phyloP scores from a whole-genome alignment of 345 rosid species.

The Syzygium grande region DNA sequence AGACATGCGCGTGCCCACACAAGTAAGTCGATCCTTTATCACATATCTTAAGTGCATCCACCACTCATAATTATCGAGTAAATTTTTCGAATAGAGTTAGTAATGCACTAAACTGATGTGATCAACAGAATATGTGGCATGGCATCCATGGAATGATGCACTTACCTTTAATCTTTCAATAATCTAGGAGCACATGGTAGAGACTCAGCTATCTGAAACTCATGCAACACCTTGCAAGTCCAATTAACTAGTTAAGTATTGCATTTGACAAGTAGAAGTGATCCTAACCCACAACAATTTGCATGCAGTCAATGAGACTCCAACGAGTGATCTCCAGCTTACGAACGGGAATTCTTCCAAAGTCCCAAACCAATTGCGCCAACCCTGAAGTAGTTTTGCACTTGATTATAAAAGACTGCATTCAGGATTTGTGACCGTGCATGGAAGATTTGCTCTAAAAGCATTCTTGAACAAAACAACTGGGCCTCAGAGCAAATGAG shows the following conservation, averaged over 20 bases:
- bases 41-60: not conserved
- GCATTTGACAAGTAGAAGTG: not conserved
- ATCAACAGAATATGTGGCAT: not conserved
- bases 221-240: not conserved
- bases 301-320: not conserved
- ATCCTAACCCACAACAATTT: not conserved
- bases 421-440: not conserved
- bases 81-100: not conserved
- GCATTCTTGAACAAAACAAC: not conserved
- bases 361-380: not conserved
- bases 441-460: not conserved
- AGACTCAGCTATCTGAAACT: not conserved
- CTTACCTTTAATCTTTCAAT: not conserved
- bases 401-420: not conserved
- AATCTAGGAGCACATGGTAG: not conserved
- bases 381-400: not conserved
- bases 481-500: not conserved
- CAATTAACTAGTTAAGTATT: not conserved
- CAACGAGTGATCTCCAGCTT: not conserved
- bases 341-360: not conserved
- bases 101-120: not conserved
- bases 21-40: not conserved
- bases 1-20: too few relatives aligned
- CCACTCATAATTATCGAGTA: not conserved
- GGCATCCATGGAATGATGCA: not conserved